Evolutionary conservation across 2,329 filamentous ascomycete genomes (phyloP).

Genomic region (Exophiala sideris): DNA sequence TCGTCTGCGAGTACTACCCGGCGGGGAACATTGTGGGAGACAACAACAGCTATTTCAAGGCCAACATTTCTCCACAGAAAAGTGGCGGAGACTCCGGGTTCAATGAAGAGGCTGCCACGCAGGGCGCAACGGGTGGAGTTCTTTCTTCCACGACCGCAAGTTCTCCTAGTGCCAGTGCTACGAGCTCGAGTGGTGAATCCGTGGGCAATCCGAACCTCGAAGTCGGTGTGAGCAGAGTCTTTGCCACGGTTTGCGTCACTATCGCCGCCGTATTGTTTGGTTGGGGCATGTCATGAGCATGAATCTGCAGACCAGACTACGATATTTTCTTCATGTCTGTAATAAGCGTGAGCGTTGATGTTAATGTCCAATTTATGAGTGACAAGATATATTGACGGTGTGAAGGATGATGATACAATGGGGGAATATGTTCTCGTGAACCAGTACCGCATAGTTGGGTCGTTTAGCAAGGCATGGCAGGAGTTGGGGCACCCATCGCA

Average conservation of each 20-base stretch:
- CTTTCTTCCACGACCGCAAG: conserved; percentile 11
- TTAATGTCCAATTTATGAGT: background rate
- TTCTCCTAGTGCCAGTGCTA: conserved; percentile 4
- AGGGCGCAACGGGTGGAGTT: conserved; percentile 23
- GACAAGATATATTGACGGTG: too few relatives aligned
- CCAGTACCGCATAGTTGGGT: too few relatives aligned
- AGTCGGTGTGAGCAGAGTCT: conserved; percentile 8
- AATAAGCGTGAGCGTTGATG: background rate
- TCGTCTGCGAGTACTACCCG: conserved; percentile 69
- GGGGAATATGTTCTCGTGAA: too few relatives aligned
- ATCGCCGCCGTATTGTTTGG: conserved; percentile 22
- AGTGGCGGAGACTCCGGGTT: conserved; percentile 17
- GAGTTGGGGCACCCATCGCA: too few relatives aligned
- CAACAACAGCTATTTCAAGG: conserved; percentile 24
- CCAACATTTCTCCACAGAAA: conserved; percentile 26
- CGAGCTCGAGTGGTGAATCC: conserved; percentile 7
- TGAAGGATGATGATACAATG: too few relatives aligned
- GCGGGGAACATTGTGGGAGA: conserved; percentile 56
- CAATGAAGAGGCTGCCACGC: conserved; percentile 19
- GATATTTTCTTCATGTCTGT: background rate
- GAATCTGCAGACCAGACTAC: background rate
- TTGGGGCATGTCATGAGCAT: conserved; percentile 18
- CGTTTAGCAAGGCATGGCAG: too few relatives aligned
- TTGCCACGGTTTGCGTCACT: conserved; percentile 15
- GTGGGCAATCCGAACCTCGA: conserved; percentile 12